Base-by-base conservation (phyloP, 2,329 filamentous ascomycete genomes). In the Coniochaeta prunicola region DNA sequence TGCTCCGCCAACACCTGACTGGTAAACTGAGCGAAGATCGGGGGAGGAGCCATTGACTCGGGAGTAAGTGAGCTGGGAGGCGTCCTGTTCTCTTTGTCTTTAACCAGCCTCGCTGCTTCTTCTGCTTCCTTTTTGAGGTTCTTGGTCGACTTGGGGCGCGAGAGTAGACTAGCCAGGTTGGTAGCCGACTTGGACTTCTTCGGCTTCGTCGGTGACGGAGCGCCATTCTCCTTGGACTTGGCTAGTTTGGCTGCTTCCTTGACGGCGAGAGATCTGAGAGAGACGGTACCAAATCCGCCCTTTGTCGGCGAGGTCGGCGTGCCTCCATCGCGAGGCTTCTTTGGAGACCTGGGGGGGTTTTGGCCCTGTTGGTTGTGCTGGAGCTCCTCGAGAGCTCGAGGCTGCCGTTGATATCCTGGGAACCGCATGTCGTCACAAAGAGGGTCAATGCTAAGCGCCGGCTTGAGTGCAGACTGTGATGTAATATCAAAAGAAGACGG, bases 121-220 rank as follows among this genome's bases (percentile, higher is more conserved):
- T 28, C 45, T 15, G 70, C 70, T 53, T 77, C 67, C 59, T 79
- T 80, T 62, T 84, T 82, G 26, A 88, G 73, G 63, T 84, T 87
- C 67, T 87, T 90, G 57, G 86, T 80, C 10, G 90, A 91, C 70
- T 88, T 91, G 60, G 86, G 85, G 59, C 88, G 87, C 59, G 85
- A 86, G 57, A 96, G 81, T 58, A 97, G 81, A 4, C 82, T 85
- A 0, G 85, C 85, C n/a, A 97, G 79, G 69, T 92, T 96, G 33
- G 89, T 89, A 3, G 89, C 83, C 0, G 92, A 96, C 72, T 93
- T 96, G 38, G 83, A 83, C 77, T 93, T 96, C 68, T 88, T 88
- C 28, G 85, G 84, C 68, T 88, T 89, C 59, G 79, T 79, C 12
- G 81, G 80, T 42, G 82, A 72, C n/a, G 45, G n/a, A n/a, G 9